Evolutionary conservation across 78 protist genomes (phyloP), one percentile per base, ranked within the genome.

Genomic region (Dictyostelium capitatum): DNA sequence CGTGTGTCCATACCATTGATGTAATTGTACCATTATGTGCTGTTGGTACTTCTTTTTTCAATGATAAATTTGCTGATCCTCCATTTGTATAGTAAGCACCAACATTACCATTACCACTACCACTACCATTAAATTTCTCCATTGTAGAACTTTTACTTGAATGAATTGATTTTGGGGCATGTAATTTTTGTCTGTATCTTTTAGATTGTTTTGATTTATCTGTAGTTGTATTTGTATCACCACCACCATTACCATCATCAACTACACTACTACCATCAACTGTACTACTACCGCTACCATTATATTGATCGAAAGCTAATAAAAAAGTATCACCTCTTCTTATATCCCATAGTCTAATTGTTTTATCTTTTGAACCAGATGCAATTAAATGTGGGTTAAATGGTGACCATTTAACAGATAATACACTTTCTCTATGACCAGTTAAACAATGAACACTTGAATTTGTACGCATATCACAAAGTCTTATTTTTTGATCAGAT

Each of bases 11-110:
- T 12, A 46, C 84, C 19, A 87, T 6, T 0, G 79, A 59, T 1
- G 93, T 87, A 20, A 87, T 80, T 11, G 25, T 57, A 10, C 93
- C 93, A 65, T 87, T 87, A 37, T 87, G 93, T 6, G 93, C 93
- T 20, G 54, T 25, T 25, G 93, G 84, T 32, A 80, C 93, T 28
- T 59, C 93, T 37, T 28, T 51, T 51, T 56, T 74, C 17, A 80
- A 51, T 6, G 84, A 47, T 70, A 47, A 23, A 56, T 87, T 87
- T 28, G 83, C 83, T 50, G 93, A 85, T 23, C 64, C 82, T 25
- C 48, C 48, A 43, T 37, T 37, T 1, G 43, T 37, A 37, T 37
- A 37, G 1, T 11, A 72, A 43, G 37, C 28, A 43, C 54, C 10
- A 25, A 25, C 46, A 15, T 72, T 4, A n/a, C 4, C 17, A 56